Evolutionary conservation across 768 basidiomycete genomes (phyloP), one percentile per base, ranked within the genome.

Genomic region (Auricularia heimuer): DNA sequence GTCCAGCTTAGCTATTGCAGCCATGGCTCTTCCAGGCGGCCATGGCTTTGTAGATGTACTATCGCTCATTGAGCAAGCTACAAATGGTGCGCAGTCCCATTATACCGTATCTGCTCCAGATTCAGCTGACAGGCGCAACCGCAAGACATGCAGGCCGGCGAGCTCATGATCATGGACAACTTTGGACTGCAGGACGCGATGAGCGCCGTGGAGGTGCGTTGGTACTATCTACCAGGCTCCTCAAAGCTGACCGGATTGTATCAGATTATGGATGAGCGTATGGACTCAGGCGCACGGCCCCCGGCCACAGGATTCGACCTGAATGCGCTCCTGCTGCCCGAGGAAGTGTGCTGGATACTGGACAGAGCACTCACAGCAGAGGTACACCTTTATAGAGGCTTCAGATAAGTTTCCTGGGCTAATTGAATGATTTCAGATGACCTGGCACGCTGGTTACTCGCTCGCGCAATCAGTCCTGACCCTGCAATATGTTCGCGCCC

Each of bases 381-480:
- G 83, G 94, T 78, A 37, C 54, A 29, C 34, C 24, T 7, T 60
- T 6, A 74, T 65, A 14, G 54, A 60, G 12, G 45, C 21, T 42
- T 54, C 56, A 21, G 51, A 18, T 64, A 34, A 56, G 14, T 3
- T 45, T 7, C 4, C 12, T 37, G 63, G 35, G 34, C 24, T 18
- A 45, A 33, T 65, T 18, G 33, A 44, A n/a, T 36, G n/a, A 36
- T 62, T 65, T 12, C 71, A 96, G 94, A 88, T 91, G 81, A 84
- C 88, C 71, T 97, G 92, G 87, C 92, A 95, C 72, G 76, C 81
- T 3, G 94, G 95, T 47, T 87, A 87, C 69, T 85, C 87, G 7
- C 83, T 97, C n/a, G 83, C 90, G 0, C 92, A 95, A 70, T 91
- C 92, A 0, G 84, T 96, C 37, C 91, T 84, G 73, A 93, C 92